These are phyloP conservation scores for Colletotrichum sp. DNA, from an alignment of 2,329 filamentous ascomycete species.

Conservation along the genomic window DNA sequence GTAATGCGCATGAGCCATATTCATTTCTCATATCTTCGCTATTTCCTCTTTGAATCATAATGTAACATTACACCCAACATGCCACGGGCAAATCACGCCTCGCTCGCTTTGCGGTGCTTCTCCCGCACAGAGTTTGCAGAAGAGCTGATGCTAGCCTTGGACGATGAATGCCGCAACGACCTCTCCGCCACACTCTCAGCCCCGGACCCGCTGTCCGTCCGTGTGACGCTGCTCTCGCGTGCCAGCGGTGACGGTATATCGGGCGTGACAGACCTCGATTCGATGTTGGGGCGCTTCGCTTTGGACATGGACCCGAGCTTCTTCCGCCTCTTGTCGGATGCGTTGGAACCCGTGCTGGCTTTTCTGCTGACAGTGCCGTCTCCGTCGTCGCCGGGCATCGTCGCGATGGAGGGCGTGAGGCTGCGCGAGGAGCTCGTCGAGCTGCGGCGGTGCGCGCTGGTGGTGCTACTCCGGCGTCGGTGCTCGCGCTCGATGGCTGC, in stretches of 20 bases:
- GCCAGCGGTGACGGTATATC: slow-evolving; percentile 60
- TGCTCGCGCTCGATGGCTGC: slow-evolving; percentile 50
- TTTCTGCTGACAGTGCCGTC: slow-evolving; percentile 46
- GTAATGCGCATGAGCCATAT: not conserved
- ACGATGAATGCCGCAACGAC: slow-evolving; percentile 17
- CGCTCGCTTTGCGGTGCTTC: slow-evolving; percentile 12
- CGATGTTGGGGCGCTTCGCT: slow-evolving; percentile 48
- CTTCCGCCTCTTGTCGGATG: slow-evolving; percentile 59
- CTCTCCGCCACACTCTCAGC: slow-evolving; percentile 4
- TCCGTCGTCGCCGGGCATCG: slow-evolving; percentile 29
- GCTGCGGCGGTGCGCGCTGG: slow-evolving; percentile 54
- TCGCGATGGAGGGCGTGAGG: slow-evolving; percentile 52
- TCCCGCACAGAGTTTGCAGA: slow-evolving; percentile 8
- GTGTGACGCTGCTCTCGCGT: slow-evolving; percentile 47
- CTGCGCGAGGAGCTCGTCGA: slow-evolving; percentile 58
- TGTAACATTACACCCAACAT: not conserved
- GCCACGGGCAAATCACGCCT: not conserved
- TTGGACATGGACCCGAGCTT: slow-evolving; percentile 44
- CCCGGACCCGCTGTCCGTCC: slow-evolving; percentile 8
- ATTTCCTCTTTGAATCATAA: slow-evolving; percentile 2
- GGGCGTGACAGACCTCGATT: slow-evolving; percentile 59
- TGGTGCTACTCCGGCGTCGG: slow-evolving; percentile 47
- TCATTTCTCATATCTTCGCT: slow-evolving; percentile 14
- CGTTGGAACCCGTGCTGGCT: slow-evolving; percentile 50
- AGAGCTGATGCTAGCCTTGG: slow-evolving; percentile 13